Conservation (phyloP, 805 yeast species). For the Monosporozyma unispora region DNA sequence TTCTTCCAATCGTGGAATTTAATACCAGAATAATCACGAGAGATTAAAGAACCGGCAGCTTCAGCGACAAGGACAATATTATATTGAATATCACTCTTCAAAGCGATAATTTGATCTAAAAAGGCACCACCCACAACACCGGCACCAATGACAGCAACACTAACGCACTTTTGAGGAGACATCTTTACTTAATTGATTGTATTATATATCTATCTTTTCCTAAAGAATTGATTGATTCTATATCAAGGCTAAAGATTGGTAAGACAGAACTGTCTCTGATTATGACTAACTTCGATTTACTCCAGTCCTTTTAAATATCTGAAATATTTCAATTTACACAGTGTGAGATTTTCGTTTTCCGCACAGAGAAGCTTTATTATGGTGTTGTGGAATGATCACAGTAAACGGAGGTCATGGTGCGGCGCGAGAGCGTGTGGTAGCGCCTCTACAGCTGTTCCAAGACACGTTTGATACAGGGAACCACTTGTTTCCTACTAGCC, state of each 20-base stretch:
- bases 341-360: no score
- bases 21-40: slow-evolving; percentile 63
- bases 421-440: neutral
- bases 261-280: no score
- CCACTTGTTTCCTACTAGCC: slow-evolving; percentile 83
- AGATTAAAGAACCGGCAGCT: slow-evolving; percentile 57
- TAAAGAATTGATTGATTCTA: no score
- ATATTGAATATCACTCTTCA: slow-evolving; percentile 55
- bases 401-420: no score
- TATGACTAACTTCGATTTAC: no score
- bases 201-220: neutral
- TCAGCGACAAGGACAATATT: slow-evolving; percentile 77
- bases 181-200: slow-evolving; percentile 26
- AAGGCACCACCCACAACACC: slow-evolving; percentile 95
- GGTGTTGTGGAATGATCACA: no score
- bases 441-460: slow-evolving; percentile 6
- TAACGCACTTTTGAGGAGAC: slow-evolving; percentile 41
- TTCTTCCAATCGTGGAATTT: slow-evolving; percentile 47
- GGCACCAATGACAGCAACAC: slow-evolving; percentile 70
- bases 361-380: no score
- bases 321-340: neutral
- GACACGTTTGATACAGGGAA: slow-evolving; percentile 41
- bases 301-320: neutral
- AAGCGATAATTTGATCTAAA: slow-evolving; percentile 62
- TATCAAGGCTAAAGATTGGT: no score